These are phyloP conservation scores for Apiospora hydei DNA, from an alignment of 2,329 filamentous ascomycete genomes.

Conservation along the genomic window DNA sequence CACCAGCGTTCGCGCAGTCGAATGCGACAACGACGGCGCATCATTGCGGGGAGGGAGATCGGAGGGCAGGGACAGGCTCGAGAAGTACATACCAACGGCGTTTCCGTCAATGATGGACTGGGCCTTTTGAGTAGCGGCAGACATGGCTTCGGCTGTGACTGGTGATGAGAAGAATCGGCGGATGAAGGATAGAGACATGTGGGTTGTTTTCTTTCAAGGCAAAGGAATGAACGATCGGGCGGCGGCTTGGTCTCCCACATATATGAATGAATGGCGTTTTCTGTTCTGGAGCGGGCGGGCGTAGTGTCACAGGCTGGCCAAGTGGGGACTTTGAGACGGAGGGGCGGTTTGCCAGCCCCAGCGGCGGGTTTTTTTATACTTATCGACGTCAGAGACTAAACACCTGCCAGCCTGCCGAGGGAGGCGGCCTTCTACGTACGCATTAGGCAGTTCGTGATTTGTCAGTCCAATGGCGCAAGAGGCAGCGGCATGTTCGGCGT, in stretches of 20 bases:
- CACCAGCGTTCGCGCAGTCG: constrained; percentile 6
- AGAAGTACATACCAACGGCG: constrained; percentile 71
- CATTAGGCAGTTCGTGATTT: constrained; percentile 18
- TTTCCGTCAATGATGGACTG: constrained; percentile 90
- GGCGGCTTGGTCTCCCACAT: neutral
- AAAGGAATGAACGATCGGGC: neutral
- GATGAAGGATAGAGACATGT: constrained; percentile 62
- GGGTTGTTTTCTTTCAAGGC: neutral
- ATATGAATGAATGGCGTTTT: constrained; percentile 3
- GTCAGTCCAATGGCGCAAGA: constrained; percentile 25
- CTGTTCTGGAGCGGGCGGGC: neutral
- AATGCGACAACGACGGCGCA: neutral
- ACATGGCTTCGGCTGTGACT: constrained; percentile 73
- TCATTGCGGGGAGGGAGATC: constrained; percentile 10
- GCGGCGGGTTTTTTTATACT: neutral
- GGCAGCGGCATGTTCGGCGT: neutral
- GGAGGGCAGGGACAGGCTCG: neutral
- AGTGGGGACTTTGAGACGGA: constrained; percentile 12
- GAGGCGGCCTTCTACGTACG: neutral
- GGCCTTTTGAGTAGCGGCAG: constrained; percentile 82
- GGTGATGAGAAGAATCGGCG: constrained; percentile 68
- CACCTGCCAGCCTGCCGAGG: neutral
- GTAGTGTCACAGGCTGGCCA: constrained; percentile 3
- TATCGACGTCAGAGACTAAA: constrained; percentile 10
- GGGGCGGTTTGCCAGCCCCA: constrained; percentile 6